phyloP scores from a whole-genome alignment of 305 asterid species.

The Nicotiana rustica region DNA sequence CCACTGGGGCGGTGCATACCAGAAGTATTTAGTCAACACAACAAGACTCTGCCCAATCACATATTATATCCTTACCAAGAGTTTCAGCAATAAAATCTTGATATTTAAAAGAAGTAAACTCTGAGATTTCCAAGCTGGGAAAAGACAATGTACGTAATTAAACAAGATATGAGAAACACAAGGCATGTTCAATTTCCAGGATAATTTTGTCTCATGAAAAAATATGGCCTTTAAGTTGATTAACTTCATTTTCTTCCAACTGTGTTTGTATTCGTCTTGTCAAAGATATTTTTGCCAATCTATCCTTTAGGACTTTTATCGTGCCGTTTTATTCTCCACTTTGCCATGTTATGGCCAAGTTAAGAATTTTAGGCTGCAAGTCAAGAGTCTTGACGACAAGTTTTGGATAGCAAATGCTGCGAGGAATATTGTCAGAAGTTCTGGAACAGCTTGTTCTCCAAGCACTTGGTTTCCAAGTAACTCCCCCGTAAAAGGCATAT shows the following conservation, averaged over 20 bases:
- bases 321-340: not conserved
- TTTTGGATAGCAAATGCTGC: not conserved
- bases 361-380: not conserved
- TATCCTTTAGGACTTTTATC: conserved; percentile 8
- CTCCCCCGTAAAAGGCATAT: not conserved
- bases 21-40: not conserved
- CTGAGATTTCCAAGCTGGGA: conserved; percentile 5
- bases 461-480: not conserved
- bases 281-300: not conserved
- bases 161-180: conserved; percentile 8
- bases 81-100: conserved; percentile 18
- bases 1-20: not conserved
- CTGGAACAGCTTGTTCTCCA: not conserved
- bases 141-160: not conserved
- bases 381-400: not conserved
- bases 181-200: not conserved
- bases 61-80: not conserved
- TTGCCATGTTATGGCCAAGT: conserved; percentile 25
- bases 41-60: conserved; percentile 8
- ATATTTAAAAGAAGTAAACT: not conserved
- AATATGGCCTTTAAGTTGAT: not conserved
- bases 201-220: conserved; percentile 1
- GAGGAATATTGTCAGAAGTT: not conserved
- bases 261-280: not conserved
- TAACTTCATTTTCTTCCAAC: conserved; percentile 22